A percentile compares a stretch with the other conserved stretches of the same genome.
Conservation (phyloP, 495 filamentous ascomycete species). For the Amniculicola lignicola region DNA sequence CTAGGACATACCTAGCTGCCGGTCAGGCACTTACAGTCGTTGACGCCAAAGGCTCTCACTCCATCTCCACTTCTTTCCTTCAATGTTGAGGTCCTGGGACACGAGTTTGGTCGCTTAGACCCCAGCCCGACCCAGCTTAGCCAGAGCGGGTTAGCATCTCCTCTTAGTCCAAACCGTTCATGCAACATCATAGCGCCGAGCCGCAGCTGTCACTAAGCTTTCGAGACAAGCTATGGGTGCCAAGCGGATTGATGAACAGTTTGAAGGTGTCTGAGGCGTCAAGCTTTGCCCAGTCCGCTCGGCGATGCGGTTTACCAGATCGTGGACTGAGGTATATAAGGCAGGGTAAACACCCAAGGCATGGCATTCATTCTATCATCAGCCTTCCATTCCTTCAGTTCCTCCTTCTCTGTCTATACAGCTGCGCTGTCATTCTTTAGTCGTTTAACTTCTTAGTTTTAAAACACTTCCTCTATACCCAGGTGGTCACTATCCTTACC, state of each 20-base stretch:
- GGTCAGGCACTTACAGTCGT: background rate
- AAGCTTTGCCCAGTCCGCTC: constrained; percentile 4
- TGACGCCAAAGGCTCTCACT: too few species aligned
- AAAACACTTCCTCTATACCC: background rate
- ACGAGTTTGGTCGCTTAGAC: background rate
- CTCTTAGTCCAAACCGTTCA: constrained; percentile 9
- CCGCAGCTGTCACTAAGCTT: background rate
- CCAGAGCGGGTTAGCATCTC: background rate
- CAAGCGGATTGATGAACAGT: constrained; percentile 1
- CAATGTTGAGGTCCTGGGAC: background rate
- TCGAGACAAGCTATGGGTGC: constrained; percentile 13
- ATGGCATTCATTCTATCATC: constrained; percentile 8
- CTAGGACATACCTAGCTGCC: background rate
- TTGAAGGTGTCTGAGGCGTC: background rate
- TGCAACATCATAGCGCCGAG: background rate
- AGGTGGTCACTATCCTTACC: constrained; percentile 1
- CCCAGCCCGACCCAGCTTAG: background rate
- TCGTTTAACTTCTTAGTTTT: background rate
- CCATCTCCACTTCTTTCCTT: background rate
- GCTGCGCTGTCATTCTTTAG: constrained; percentile 25
- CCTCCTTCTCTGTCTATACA: background rate
- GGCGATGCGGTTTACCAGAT: background rate
- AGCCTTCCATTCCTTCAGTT: constrained; percentile 1
- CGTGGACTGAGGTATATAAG: background rate
- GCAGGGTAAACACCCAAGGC: background rate